Evolutionary conservation across 352 stramenopile species (phyloP).

Genomic region (Chrysophaeum taylorii): DNA sequence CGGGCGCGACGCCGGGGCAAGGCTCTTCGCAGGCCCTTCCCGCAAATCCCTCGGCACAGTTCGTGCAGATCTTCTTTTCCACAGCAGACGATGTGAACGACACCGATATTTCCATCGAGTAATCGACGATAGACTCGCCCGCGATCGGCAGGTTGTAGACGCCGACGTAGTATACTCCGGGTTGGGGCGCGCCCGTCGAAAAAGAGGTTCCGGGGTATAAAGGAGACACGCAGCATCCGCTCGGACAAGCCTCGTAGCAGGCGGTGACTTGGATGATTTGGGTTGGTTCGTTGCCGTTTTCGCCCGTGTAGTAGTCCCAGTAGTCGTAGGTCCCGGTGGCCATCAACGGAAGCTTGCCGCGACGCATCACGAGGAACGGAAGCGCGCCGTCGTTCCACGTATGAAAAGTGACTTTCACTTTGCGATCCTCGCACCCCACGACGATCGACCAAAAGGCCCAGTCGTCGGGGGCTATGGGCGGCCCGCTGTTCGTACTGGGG

Average conservation of each 20-base stretch:
- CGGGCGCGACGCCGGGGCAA: not conserved
- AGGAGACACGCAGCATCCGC: not conserved
- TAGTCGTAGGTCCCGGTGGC: slow-evolving; percentile 4
- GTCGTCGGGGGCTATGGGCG: not conserved
- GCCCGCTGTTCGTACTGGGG: not conserved
- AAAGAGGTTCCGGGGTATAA: not conserved
- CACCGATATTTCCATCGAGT: not conserved
- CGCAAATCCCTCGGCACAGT: slow-evolving; percentile 5
- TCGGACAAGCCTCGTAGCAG: not conserved
- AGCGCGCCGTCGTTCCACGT: not conserved
- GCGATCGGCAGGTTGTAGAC: not conserved
- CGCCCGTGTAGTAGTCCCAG: slow-evolving; percentile 10
- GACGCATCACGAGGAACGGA: not conserved
- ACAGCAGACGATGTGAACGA: not conserved
- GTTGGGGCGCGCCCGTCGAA: not conserved
- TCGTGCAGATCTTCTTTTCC: not conserved
- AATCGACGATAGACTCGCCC: not conserved
- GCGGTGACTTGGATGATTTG: not conserved
- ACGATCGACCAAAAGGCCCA: slow-evolving; percentile 8
- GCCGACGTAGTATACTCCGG: slow-evolving; percentile 14
- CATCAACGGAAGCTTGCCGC: slow-evolving; percentile 2
- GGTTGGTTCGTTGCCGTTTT: not conserved
- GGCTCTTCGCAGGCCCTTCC: not conserved
- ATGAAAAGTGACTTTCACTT: not conserved
- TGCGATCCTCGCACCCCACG: not conserved